These are phyloP conservation scores for Phlebopus sp. DNA, from an alignment of 1,284 basidiomycete species.

Conservation along the genomic window DNA sequence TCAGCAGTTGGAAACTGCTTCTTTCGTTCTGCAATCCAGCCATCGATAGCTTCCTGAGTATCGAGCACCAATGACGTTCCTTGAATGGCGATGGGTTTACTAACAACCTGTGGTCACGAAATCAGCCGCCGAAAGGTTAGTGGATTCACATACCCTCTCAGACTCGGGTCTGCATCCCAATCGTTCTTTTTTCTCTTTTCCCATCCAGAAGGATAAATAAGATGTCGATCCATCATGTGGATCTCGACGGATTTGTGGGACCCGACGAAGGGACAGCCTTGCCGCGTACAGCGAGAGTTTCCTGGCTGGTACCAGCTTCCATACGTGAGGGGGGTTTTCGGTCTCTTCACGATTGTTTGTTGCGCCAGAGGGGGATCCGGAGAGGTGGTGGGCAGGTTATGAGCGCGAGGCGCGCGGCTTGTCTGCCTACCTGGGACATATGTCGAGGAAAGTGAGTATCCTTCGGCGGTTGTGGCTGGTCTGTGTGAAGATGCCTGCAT, in stretches of 20 bases:
- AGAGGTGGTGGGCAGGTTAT: neutral
- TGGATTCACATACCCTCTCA: constrained; percentile 54
- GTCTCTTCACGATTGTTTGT: constrained; percentile 8
- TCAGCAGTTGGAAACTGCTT: constrained; percentile 75
- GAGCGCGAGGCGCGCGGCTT: constrained; percentile 9
- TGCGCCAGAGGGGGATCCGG: constrained; percentile 4
- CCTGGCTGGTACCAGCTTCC: constrained; percentile 63
- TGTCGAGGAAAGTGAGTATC: constrained; percentile 54
- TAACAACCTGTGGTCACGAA: constrained; percentile 24
- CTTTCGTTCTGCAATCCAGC: constrained; percentile 87
- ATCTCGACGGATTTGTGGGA: constrained; percentile 72
- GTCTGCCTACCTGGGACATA: constrained; percentile 35
- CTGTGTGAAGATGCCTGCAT: constrained; percentile 31
- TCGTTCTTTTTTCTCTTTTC: constrained; percentile 61
- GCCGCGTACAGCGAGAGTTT: constrained; percentile 58
- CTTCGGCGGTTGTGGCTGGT: constrained; percentile 45
- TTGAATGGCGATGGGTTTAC: constrained; percentile 73
- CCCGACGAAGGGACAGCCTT: constrained; percentile 72
- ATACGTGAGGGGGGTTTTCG: constrained; percentile 20
- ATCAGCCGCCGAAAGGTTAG: neutral
- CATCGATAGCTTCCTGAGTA: constrained; percentile 76
- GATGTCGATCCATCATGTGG: constrained; percentile 89
- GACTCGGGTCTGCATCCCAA: constrained; percentile 75
- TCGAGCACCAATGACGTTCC: constrained; percentile 78
- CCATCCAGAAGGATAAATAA: constrained; percentile 79